Evolutionary conservation across 2,329 filamentous ascomycete species (phyloP), one percentile per base, ranked within the genome.

Genomic region (Xylariales sp.): DNA sequence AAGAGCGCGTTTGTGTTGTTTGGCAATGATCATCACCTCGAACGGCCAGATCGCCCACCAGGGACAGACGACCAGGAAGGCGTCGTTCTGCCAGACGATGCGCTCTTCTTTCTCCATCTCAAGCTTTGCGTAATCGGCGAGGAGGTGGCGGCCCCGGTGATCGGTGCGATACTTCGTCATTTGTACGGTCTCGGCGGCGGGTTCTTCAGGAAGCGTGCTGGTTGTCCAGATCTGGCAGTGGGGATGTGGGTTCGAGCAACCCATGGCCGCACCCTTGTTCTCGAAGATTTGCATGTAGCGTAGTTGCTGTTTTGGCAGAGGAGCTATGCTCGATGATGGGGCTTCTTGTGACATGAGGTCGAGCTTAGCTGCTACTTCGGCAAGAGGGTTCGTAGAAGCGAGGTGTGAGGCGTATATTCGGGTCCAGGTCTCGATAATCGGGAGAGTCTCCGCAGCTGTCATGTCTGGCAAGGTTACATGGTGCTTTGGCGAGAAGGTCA

Each of bases 11-110:
- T 90, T 84, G 61, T 96, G 90, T 46, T 80, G 73, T 68, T 88
- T 94, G 46, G 87, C 80, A 21, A 96, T 73, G 45, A 98, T 77
- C 71, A 98, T 85, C 34, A 91, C 85, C 70, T 98, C 93, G 47
- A 96, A 98, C 0, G 93, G 93, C 93, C 93, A 98, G 14, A 88
- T 76, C 1, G 88, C 93, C 93, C 93, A 98, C 89, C 93, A 98
- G 0, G 93, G 93, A 56, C 90, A 95, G 12, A 97, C 78, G 0
- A 90, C 84, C 31, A 95, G 69, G 62, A 97, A 98, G 1, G 73
- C 73, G 9, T 78, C 77, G 60, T 98, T 98, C 61, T 94, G 82
- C 60, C 86, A 95, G 0, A 98, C 86, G 7, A 95, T 76, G 9
- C 93, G 81, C 65, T 95, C 89, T 51, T 81, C 68, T 67, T 94